phyloP scores from a whole-genome alignment of 768 basidiomycete species.

The Fomitopsis pulvina region DNA sequence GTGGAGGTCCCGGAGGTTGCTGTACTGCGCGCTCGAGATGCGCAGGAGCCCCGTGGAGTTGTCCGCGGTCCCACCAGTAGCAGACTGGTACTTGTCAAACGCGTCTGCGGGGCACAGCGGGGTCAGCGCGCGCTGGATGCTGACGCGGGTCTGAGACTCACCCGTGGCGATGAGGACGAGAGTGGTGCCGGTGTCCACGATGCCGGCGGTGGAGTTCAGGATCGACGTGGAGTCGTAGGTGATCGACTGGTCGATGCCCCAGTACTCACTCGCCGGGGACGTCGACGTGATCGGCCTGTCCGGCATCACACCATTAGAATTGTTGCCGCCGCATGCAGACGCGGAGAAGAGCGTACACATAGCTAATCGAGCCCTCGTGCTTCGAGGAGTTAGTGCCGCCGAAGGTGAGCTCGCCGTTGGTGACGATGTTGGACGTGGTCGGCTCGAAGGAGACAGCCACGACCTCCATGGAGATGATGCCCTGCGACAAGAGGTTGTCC shows the following conservation, averaged over 20 bases:
- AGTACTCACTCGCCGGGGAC: slow-evolving; percentile 25
- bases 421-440: slow-evolving; percentile 12
- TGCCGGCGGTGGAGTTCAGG: slow-evolving; percentile 22
- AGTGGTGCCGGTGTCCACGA: slow-evolving; percentile 33
- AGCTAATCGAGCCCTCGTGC: slow-evolving; percentile 26
- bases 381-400: slow-evolving; percentile 28
- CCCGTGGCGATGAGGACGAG: slow-evolving; percentile 26
- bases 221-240: slow-evolving; percentile 22
- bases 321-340: too few relatives aligned
- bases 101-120: too few relatives aligned
- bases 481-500: slow-evolving; percentile 28
- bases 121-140: too few relatives aligned
- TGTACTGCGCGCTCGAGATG: slow-evolving; percentile 20
- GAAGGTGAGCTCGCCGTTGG: slow-evolving; percentile 31
- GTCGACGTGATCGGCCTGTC: slow-evolving; percentile 24
- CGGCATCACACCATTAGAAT: too few relatives aligned
- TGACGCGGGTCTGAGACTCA: too few relatives aligned
- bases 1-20: slow-evolving; percentile 25
- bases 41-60: slow-evolving; percentile 25
- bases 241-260: slow-evolving; percentile 29
- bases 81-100: slow-evolving; percentile 22
- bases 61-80: slow-evolving; percentile 27
- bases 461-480: slow-evolving; percentile 18
- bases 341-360: too few relatives aligned
- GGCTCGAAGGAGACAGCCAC: slow-evolving; percentile 29